Percentiles rank a stretch among this genome's conserved stretches.
Conservation (phyloP, 2,329 filamentous ascomycete genomes). For the Metarhizium album region DNA sequence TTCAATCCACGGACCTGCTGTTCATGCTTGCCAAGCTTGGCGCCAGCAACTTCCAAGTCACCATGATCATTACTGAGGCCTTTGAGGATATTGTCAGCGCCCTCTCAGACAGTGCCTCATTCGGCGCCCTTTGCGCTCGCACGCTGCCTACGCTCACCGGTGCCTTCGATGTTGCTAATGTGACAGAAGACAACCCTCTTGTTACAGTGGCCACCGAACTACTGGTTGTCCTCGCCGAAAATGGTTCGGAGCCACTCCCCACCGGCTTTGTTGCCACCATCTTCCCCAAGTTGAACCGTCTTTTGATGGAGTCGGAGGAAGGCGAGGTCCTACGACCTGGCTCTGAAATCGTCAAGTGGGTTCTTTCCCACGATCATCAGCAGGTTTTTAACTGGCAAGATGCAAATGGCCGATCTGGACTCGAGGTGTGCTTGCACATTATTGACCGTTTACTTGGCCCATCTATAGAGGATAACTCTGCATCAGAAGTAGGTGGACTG, state of each 20-base stretch:
- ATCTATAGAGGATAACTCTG: slow-evolving; percentile 80
- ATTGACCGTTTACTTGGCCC: slow-evolving; percentile 83
- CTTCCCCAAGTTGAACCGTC: slow-evolving; percentile 74
- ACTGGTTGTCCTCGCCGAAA: slow-evolving; percentile 67
- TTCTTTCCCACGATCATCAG: slow-evolving; percentile 79
- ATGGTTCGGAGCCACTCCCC: slow-evolving; percentile 76
- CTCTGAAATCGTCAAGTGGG: slow-evolving; percentile 77
- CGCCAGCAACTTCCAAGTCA: slow-evolving; percentile 83
- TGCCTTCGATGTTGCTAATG: slow-evolving; percentile 76
- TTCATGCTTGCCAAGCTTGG: slow-evolving; percentile 85
- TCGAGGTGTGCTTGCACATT: slow-evolving; percentile 83
- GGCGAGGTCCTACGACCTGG: slow-evolving; percentile 81
- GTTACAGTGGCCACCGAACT: slow-evolving; percentile 83
- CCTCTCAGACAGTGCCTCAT: slow-evolving; percentile 58
- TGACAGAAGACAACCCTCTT: slow-evolving; percentile 76
- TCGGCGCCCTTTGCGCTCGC: slow-evolving; percentile 70
- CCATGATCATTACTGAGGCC: slow-evolving; percentile 75
- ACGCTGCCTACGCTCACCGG: slow-evolving; percentile 80
- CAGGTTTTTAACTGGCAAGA: slow-evolving; percentile 86
- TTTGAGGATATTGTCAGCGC: slow-evolving; percentile 77
- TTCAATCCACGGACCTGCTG: slow-evolving; percentile 68
- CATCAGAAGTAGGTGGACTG: slow-evolving; percentile 89
- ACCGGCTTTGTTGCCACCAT: slow-evolving; percentile 74
- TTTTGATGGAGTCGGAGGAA: slow-evolving; percentile 76
- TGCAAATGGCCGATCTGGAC: slow-evolving; percentile 64